Conservation (phyloP, 768 basidiomycete genomes). For the Mycena kentingensis region DNA sequence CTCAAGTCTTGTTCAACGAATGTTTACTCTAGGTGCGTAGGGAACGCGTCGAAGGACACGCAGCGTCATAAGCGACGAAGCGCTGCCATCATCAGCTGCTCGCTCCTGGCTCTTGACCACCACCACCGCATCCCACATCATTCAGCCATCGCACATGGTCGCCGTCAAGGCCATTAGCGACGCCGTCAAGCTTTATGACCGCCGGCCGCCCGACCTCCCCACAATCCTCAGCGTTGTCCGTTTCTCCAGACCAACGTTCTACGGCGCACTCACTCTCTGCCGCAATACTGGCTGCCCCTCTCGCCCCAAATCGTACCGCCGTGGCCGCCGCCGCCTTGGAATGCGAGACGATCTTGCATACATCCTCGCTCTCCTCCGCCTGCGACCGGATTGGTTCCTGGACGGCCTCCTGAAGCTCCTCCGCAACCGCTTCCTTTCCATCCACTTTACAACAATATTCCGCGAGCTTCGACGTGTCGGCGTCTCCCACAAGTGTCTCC, state of each 20-base stretch:
- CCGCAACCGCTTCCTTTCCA: conserved; percentile 32
- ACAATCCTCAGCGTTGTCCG: conserved; percentile 27
- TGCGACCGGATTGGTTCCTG: conserved; percentile 33
- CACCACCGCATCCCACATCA: background rate
- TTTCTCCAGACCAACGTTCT: conserved; percentile 27
- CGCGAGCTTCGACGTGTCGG: conserved; percentile 29
- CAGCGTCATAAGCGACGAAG: no score
- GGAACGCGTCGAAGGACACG: no score
- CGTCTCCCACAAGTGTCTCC: no score
- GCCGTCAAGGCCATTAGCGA: conserved; percentile 19
- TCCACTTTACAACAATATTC: conserved; percentile 34
- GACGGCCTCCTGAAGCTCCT: conserved; percentile 33
- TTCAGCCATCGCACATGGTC: background rate
- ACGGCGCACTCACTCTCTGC: conserved; percentile 21
- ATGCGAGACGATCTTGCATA: conserved; percentile 28
- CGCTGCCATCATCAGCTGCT: no score
- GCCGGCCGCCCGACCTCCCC: conserved; percentile 17
- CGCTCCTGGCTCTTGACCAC: background rate
- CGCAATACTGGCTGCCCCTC: conserved; percentile 18
- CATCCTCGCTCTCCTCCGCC: conserved; percentile 21
- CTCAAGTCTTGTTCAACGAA: no score
- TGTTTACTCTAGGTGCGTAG: no score
- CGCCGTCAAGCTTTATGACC: conserved; percentile 23
- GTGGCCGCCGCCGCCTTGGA: conserved; percentile 13
- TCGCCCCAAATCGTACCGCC: background rate